A percentile compares a stretch with the other conserved stretches of the same genome.
phyloP scores from a whole-genome alignment of 352 stramenopile genomes.

The Globisporangium perplexum region DNA sequence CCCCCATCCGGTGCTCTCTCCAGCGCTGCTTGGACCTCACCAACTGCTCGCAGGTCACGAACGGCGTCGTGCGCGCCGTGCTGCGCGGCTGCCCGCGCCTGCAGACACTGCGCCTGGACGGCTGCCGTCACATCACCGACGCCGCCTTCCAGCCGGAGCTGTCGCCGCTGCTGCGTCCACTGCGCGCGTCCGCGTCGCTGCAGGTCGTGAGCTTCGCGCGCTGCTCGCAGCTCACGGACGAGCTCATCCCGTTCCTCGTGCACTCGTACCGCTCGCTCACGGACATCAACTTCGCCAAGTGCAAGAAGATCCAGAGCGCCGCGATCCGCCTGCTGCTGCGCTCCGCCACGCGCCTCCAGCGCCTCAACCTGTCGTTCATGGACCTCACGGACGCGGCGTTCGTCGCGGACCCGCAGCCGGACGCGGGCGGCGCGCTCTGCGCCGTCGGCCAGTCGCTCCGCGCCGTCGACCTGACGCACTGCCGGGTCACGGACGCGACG shows the following conservation, averaged over 20 bases:
- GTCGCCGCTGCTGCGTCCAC: conserved; percentile 64
- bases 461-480: conserved; percentile 69
- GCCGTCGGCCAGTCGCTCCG: conserved; percentile 41
- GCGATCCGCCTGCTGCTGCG: conserved; percentile 62
- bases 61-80: conserved; percentile 75
- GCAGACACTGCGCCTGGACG: conserved; percentile 77
- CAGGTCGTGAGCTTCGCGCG: conserved; percentile 74
- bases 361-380: conserved; percentile 83
- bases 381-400: conserved; percentile 68
- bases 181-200: conserved; percentile 66
- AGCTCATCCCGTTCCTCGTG: conserved; percentile 74
- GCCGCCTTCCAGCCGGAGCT: conserved; percentile 82
- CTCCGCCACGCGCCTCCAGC: conserved; percentile 49
- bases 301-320: conserved; percentile 80
- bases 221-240: conserved; percentile 75
- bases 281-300: conserved; percentile 77
- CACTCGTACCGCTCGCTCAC: conserved; percentile 72
- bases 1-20: not conserved
- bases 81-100: conserved; percentile 72
- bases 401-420: conserved; percentile 20
- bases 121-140: conserved; percentile 84
- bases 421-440: conserved; percentile 25
- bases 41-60: conserved; percentile 85
- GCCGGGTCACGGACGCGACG: conserved; percentile 59
- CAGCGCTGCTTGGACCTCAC: conserved; percentile 80